Base-by-base conservation (phyloP, 2,329 filamentous ascomycete species). In the Pseudocercospora pini-densiflorae region DNA sequence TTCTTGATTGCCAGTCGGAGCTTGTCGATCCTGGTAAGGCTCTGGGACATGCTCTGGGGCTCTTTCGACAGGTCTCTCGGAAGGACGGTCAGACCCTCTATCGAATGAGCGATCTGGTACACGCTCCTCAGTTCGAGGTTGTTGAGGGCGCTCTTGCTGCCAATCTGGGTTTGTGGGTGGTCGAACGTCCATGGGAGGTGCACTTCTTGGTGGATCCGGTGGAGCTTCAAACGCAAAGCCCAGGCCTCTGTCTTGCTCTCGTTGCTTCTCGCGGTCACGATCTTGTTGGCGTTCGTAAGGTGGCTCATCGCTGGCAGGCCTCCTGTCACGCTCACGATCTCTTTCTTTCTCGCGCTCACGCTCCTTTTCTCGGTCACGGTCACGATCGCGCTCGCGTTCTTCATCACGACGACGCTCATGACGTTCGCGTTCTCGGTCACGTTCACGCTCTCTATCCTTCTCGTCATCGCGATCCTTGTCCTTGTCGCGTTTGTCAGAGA, bases 151-250 rank as follows among this genome's bases (percentile, higher is more conserved):
- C 31, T 61, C 59, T 49, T 62, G 66, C 49, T 64, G 66, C 68
- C 70, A 67, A 10, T 72, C 65, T 4, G 61, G 57, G 12, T 64
- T 51, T 10, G 40, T 59, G 31, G 55, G 55, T 43, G 55, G 55
- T 21, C 55, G 29, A 4, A 43, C 16, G 23, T 47, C 61, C 5
- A 62, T 51, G 8, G 67, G 69, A 23, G 67, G 69, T 16, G 69
- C 69, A 31, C 66, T 71, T 24, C 66, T 70, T 16, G 70, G 66
- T 40, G 71, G 70, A 27, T 75, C 73, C 19, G 68, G 68, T 19
- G 70, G 66, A 8, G 66, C 67, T 63, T 77, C 76, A 47, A 77
- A 77, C 2, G 76, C 76, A 51, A 77, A 77, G 6, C 76, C 76
- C 27, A 77, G 70, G 21, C 75, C 73, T 21, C 72, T 70, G 53